Evolutionary conservation across 306 rosid genomes (phyloP), one percentile per base, ranked within the genome.

Genomic region (Crataegus laevigata): DNA sequence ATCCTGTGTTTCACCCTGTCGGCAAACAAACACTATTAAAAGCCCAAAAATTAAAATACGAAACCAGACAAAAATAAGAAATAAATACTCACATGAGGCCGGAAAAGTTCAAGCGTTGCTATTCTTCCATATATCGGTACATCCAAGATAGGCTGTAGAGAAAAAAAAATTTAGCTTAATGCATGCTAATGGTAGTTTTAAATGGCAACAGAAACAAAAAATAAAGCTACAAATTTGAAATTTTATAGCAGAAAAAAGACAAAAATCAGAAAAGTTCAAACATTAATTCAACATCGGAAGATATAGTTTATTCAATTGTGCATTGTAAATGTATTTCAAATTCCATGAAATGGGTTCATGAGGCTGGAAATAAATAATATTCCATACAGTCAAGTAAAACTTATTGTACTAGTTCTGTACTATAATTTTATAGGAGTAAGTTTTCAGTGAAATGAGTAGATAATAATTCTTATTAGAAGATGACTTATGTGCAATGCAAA

Each of bases 41-140:
- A 15, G 15, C 17, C 78, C 18, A 25, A 11, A 15, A 14, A 63
- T 42, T 71, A 47, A 17, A 70, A 65, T 13, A 36, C 12, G 10
- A 25, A 8, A 24, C 17, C 28, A 21, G n/a, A 67, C 25, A 19
- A 72, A n/a, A 55, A 25, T 26, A 60, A 60, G 11, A 73, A 38
- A 26, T 11, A 1, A 74, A 61, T 21, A 38, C 93, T 92, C 75
- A 92, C 99, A 72, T 94, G 97, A 80, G 99, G 96, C 38, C 99
- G 96, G 75, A 94, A 94, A 77, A 94, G 97, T 82, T 92, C 91
- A 36, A 94, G 89, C 8, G 99, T 94, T 2, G 99, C 99, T 77
- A 94, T 94, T 80, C 99, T 83, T 71, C 99, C 99, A 73, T 94
- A 92, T 74, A 94, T 90, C 0, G 99, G 99, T 58, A 94, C 99